These are phyloP conservation scores for Termitomyces sp. DNA, from an alignment of 768 basidiomycete genomes.

Conservation along the genomic window DNA sequence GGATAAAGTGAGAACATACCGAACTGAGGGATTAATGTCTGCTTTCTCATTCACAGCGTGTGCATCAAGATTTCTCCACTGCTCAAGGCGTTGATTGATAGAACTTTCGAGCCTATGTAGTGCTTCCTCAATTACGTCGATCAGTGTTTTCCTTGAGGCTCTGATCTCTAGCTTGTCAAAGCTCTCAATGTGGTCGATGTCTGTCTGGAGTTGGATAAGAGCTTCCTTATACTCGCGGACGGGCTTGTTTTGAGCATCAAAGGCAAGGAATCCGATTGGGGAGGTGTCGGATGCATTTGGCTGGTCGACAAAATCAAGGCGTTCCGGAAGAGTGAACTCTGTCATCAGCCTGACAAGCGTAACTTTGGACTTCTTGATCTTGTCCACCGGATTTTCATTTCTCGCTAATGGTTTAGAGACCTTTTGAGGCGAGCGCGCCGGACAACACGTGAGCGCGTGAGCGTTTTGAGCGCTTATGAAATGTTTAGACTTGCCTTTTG, in stretches of 20 bases:
- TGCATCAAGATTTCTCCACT: not conserved
- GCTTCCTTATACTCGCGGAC: not conserved
- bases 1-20: not conserved
- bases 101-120: not conserved
- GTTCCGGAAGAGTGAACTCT: not conserved
- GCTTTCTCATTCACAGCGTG: not conserved
- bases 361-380: not conserved
- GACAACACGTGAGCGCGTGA: too few species aligned
- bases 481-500: not conserved
- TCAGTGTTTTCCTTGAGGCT: not conserved
- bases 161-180: not conserved
- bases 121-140: not conserved
- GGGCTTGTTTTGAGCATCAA: not conserved
- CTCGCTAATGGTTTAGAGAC: not conserved
- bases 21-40: not conserved
- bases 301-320: not conserved
- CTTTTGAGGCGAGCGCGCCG: not conserved
- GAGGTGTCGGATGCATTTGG: not conserved
- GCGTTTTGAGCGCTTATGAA: too few species aligned
- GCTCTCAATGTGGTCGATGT: not conserved
- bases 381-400: not conserved
- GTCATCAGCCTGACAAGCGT: not conserved
- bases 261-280: not conserved
- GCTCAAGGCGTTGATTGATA: not conserved
- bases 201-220: not conserved